A percentile compares a stretch with the other conserved stretches of the same genome.
Evolutionary conservation across 2,329 filamentous ascomycete genomes (phyloP).

Genomic region (Furcasterigmium sp.): DNA sequence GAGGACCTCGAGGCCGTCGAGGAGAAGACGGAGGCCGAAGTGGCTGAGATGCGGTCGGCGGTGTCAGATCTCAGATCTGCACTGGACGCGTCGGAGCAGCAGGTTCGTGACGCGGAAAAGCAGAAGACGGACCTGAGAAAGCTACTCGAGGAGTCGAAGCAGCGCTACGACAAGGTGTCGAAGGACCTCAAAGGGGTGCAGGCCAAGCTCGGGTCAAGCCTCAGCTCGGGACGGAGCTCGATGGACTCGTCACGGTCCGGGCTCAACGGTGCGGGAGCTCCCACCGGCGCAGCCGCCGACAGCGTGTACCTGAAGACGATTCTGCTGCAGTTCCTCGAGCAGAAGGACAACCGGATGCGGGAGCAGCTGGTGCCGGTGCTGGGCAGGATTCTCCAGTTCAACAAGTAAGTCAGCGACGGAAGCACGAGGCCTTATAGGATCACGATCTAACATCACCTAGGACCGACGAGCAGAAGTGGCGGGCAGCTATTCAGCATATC

Average conservation of each 20-base stretch:
- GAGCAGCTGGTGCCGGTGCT: slow-evolving; percentile 73
- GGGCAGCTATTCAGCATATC: slow-evolving; percentile 61
- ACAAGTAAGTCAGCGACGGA: slow-evolving; percentile 51
- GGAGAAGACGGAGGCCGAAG: slow-evolving; percentile 65
- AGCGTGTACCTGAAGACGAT: slow-evolving; percentile 74
- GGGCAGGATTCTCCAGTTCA: slow-evolving; percentile 70
- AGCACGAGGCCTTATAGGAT: background rate
- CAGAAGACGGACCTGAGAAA: slow-evolving; percentile 72
- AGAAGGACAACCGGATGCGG: slow-evolving; percentile 71
- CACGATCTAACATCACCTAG: slow-evolving; percentile 19
- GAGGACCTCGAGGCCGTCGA: slow-evolving; percentile 71
- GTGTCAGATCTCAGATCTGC: slow-evolving; percentile 74
- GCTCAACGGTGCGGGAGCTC: slow-evolving; percentile 21
- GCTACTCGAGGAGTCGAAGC: slow-evolving; percentile 71
- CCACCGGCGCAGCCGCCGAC: slow-evolving; percentile 29
- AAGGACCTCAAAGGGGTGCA: slow-evolving; percentile 57
- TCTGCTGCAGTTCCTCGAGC: slow-evolving; percentile 74
- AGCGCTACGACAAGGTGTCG: slow-evolving; percentile 72
- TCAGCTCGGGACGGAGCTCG: slow-evolving; percentile 33
- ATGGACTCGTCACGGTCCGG: slow-evolving; percentile 41
- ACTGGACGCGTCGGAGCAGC: slow-evolving; percentile 81
- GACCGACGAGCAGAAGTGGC: slow-evolving; percentile 80
- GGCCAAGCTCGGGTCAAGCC: slow-evolving; percentile 30
- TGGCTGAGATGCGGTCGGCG: slow-evolving; percentile 68
- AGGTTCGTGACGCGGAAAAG: slow-evolving; percentile 77